Evolutionary conservation across 768 basidiomycete species (phyloP).

Genomic region (Naganishia onofrii): DNA sequence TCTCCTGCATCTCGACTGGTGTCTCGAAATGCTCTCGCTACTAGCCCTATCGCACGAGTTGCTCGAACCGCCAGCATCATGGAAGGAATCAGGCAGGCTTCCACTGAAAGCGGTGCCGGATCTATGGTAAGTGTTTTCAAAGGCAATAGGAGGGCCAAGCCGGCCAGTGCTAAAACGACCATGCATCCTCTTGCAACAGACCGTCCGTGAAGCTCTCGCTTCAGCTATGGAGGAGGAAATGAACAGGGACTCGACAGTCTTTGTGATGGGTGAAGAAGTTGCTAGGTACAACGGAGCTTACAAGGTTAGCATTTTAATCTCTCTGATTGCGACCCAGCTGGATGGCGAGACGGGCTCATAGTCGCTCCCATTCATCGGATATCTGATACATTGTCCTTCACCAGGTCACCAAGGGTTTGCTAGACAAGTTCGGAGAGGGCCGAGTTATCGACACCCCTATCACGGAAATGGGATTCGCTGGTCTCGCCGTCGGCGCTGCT

Average conservation of each 20-base stretch:
- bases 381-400: not conserved
- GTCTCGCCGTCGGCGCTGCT: slow-evolving; percentile 90
- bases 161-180: not conserved
- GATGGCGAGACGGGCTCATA: too few relatives aligned
- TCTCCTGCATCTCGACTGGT: slow-evolving; percentile 36
- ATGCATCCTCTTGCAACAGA: slow-evolving; percentile 55
- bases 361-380: not conserved
- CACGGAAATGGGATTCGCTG: slow-evolving; percentile 98
- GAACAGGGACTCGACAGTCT: slow-evolving; percentile 90
- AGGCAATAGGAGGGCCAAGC: not conserved
- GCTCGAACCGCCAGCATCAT: slow-evolving; percentile 39
- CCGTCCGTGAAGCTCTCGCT: slow-evolving; percentile 96
- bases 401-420: slow-evolving; percentile 93
- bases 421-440: slow-evolving; percentile 99
- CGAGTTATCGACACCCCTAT: slow-evolving; percentile 77
- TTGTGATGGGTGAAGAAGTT: slow-evolving; percentile 95
- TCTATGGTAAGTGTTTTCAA: slow-evolving; percentile 43
- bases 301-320: slow-evolving; percentile 42
- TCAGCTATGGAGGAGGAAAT: slow-evolving; percentile 99
- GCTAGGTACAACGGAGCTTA: slow-evolving; percentile 78
- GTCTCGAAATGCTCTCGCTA: slow-evolving; percentile 39
- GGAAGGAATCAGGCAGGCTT: slow-evolving; percentile 39
- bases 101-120: slow-evolving; percentile 41
- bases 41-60: slow-evolving; percentile 45
- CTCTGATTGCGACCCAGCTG: not conserved